Conservation (phyloP, 73 alveolate species). For the Symbiodinium pilosum region DNA sequence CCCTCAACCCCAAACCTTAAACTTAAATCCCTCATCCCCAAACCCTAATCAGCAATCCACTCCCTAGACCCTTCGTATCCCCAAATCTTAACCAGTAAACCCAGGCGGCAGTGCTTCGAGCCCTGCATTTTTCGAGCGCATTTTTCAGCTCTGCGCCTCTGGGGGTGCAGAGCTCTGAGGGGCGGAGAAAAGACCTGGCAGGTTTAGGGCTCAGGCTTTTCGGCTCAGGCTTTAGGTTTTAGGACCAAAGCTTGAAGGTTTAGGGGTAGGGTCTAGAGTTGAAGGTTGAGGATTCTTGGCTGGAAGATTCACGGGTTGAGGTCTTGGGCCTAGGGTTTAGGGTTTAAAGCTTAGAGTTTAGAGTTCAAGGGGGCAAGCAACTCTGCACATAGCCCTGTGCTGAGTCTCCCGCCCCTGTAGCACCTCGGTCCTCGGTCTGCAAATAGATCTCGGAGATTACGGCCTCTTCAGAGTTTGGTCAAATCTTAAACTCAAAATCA, state of each 20-base stretch:
- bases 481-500: no score
- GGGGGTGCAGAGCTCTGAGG: conserved; percentile 2
- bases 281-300: not conserved
- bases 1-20: not conserved
- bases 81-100: no score
- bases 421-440: no score
- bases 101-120: not conserved
- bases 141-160: conserved; percentile 5
- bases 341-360: not conserved
- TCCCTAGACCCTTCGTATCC: not conserved
- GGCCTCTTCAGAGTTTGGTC: no score
- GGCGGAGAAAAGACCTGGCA: not conserved
- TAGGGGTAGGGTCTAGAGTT: not conserved
- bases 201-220: not conserved
- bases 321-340: not conserved
- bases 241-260: not conserved
- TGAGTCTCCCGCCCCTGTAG: no score
- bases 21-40: not conserved
- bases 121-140: not conserved
- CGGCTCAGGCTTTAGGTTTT: not conserved
- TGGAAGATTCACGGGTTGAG: not conserved
- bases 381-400: no score
- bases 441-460: no score
- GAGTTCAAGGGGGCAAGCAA: not conserved
- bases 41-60: not conserved